Evolutionary conservation across 2,329 filamentous ascomycete species (phyloP).

Genomic region (Parastagonospora nodorum): DNA sequence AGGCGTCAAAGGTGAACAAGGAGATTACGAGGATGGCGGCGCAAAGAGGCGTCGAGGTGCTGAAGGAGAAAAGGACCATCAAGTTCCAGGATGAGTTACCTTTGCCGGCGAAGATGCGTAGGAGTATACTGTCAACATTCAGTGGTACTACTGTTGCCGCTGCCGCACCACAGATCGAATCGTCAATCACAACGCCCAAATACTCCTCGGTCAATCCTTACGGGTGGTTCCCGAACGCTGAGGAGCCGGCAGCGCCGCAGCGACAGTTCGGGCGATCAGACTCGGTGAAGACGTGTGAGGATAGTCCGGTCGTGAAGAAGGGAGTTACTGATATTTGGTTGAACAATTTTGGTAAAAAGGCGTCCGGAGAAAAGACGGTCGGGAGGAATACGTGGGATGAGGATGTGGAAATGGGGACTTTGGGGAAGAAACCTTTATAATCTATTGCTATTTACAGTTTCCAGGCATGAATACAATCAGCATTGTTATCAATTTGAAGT

Average conservation of each 20-base stretch:
- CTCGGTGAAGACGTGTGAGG: neutral
- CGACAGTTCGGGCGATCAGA: neutral
- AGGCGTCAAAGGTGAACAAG: neutral
- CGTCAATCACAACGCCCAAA: too few species aligned
- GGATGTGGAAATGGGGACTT: slow-evolving; percentile 1
- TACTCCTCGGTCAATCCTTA: neutral
- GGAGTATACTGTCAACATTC: neutral
- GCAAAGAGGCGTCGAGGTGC: neutral
- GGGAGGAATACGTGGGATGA: neutral
- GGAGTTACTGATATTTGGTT: slow-evolving; percentile 3
- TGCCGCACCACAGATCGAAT: too few species aligned
- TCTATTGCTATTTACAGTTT: too few species aligned
- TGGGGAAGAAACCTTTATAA: neutral
- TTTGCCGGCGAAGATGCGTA: neutral
- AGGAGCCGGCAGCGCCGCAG: neutral
- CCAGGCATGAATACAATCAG: too few species aligned
- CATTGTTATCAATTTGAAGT: too few species aligned
- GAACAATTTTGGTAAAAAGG: neutral
- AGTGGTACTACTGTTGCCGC: too few species aligned
- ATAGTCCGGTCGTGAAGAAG: neutral
- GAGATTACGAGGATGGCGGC: neutral
- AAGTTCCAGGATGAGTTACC: neutral
- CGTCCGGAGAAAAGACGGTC: neutral
- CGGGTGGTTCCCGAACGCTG: neutral
- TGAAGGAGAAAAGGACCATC: neutral